These are phyloP conservation scores for Heteromeles arbutifolia DNA, from an alignment of 306 rosid genomes.

Conservation along the genomic window DNA sequence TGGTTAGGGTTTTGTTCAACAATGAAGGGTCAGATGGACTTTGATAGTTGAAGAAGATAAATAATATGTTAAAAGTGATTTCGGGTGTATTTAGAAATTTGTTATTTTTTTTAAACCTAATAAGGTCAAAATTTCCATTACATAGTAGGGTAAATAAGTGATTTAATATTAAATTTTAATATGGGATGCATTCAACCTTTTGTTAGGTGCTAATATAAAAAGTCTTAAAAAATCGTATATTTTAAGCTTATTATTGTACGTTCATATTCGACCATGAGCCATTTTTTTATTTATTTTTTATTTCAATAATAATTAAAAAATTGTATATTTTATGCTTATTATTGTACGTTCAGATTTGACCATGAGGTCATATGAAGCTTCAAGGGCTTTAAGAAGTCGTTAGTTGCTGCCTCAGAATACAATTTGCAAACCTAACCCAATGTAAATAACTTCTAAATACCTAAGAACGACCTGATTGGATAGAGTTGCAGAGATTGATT, in stretches of 20 bases:
- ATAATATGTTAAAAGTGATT: no score
- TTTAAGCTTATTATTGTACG: background rate
- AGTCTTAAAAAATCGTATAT: background rate
- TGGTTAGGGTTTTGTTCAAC: no score
- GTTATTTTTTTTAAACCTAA: no score
- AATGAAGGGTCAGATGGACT: no score
- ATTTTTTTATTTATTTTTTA: background rate
- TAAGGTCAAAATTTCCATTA: no score
- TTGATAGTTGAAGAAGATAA: no score
- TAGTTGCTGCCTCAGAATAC: background rate
- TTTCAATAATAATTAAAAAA: background rate
- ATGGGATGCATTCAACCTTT: no score
- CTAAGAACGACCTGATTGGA: background rate
- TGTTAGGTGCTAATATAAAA: no score
- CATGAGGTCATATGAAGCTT: background rate
- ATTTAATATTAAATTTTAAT: no score
- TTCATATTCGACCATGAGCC: background rate
- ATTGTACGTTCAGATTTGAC: background rate
- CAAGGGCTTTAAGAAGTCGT: background rate
- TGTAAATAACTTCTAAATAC: no score
- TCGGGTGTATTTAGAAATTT: no score
- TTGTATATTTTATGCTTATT: background rate
- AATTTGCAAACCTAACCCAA: background rate
- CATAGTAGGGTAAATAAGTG: no score
- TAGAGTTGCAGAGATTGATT: background rate